Evolutionary conservation across 495 filamentous ascomycete genomes (phyloP).

Genomic region (Halenospora varia): DNA sequence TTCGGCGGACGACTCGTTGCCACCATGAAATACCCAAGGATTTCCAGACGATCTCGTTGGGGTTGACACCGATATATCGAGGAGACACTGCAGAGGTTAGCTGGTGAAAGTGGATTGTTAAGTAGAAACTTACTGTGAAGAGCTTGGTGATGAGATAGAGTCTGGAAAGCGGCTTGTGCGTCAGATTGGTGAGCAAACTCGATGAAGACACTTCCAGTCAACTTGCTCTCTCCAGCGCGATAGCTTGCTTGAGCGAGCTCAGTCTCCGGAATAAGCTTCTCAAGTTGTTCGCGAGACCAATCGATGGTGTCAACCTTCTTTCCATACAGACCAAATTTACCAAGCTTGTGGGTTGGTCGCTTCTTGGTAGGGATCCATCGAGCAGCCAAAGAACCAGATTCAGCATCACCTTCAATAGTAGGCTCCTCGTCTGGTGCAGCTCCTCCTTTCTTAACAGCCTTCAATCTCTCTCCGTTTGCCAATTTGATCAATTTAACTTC

Average conservation of each 20-base stretch:
- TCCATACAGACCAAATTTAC: slow-evolving; percentile 68
- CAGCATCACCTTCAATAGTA: slow-evolving; percentile 43
- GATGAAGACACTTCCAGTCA: slow-evolving; percentile 77
- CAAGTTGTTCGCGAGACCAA: slow-evolving; percentile 81
- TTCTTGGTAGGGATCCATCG: slow-evolving; percentile 77
- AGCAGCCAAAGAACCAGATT: slow-evolving; percentile 70
- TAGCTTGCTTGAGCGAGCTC: slow-evolving; percentile 73
- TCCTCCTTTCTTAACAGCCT: slow-evolving; percentile 67
- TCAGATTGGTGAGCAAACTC: slow-evolving; percentile 79
- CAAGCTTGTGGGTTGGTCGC: slow-evolving; percentile 80
- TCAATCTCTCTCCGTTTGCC: slow-evolving; percentile 74
- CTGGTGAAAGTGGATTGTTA: neutral
- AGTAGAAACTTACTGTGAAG: slow-evolving; percentile 53
- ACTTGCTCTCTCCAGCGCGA: slow-evolving; percentile 61
- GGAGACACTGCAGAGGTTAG: slow-evolving; percentile 55
- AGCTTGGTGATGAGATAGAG: slow-evolving; percentile 81
- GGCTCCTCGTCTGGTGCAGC: slow-evolving; percentile 25
- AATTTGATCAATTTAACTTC: slow-evolving; percentile 83
- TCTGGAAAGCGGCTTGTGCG: slow-evolving; percentile 83
- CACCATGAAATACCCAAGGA: slow-evolving; percentile 87
- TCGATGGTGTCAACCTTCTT: slow-evolving; percentile 95
- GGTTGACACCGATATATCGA: slow-evolving; percentile 80
- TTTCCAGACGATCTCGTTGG: slow-evolving; percentile 83
- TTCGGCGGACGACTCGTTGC: slow-evolving; percentile 70
- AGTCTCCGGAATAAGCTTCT: slow-evolving; percentile 74